Evolutionary conservation across 2,329 filamentous ascomycete genomes (phyloP), one percentile per base, ranked within the genome.

Genomic region (Calonectria leucothoes): DNA sequence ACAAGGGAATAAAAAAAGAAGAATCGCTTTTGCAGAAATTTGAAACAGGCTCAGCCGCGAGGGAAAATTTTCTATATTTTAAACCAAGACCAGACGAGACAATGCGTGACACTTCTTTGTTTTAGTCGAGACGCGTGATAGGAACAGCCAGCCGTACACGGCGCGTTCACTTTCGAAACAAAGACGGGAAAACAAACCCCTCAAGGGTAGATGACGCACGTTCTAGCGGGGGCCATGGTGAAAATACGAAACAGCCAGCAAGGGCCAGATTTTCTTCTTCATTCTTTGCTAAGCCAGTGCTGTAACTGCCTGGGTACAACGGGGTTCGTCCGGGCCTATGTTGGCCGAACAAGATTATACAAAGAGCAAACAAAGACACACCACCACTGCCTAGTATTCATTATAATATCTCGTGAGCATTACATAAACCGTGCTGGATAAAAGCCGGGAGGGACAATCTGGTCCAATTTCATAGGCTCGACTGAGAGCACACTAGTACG

Each of bases 401-500:
- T 61, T 61, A 61, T 39, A 42, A 15, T 61, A 61, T 39, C 33
- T 61, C 33, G 55, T 61, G 35, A 61, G 39, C 55, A 61, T 61
- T 61, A 61, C 55, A 61, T 61, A 61, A 61, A 39, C 55, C 23
- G 37, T 20, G 4, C 35, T 14, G 55, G 55, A 15, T 61, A 61
- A 61, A 61, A 61, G 14, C 55, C 23, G 35, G 55, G 25, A 39
- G 31, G 1, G 35, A 61, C 55, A 61, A 39, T 35, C 35, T 61
- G 35, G 35, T 27, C 23, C 55, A 39, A 61, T 25, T 25, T 20
- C 23, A 23, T 35, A 27, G 31, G 55, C 55, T 39, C 55, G 3
- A 37, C 14, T 29, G 12, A 27, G 49, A 48, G 48, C 48, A 48
- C 25, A 57, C 75, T 80, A 84, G 67, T 82, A 83, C 6, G 83